phyloP scores from a whole-genome alignment of 768 basidiomycete genomes.

The Podaxis sp. region DNA sequence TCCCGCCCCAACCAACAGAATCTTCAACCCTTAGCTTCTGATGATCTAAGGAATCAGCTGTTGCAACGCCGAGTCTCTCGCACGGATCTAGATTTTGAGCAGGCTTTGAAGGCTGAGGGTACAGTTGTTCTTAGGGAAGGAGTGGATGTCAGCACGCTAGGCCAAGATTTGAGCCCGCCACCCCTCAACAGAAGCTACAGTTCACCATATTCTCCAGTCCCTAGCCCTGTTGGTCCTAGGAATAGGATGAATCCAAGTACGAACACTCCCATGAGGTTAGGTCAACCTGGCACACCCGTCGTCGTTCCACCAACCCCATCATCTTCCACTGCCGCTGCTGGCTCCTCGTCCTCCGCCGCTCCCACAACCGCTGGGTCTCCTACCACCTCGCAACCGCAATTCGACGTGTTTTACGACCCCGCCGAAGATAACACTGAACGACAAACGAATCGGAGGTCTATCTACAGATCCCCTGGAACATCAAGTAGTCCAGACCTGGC shows the following conservation, averaged over 20 bases:
- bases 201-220: conserved; percentile 28
- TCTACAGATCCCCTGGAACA: conserved; percentile 86
- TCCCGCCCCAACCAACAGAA: conserved; percentile 11
- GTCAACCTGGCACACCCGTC: conserved; percentile 53
- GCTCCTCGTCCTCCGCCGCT: conserved; percentile 43
- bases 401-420: conserved; percentile 5
- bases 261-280: conserved; percentile 2
- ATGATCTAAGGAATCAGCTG: conserved; percentile 31
- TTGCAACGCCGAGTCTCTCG: conserved; percentile 59
- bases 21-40: conserved; percentile 54
- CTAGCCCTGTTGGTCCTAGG: conserved; percentile 18
- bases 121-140: conserved; percentile 72
- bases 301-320: conserved; percentile 70
- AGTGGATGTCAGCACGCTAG: conserved; percentile 63
- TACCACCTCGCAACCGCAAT: conserved; percentile 1
- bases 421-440: conserved; percentile 17
- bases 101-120: conserved; percentile 59
- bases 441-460: conserved; percentile 73
- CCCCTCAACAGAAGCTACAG: conserved; percentile 35
- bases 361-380: conserved; percentile 20
- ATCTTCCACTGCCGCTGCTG: conserved; percentile 22
- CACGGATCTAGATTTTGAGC: conserved; percentile 79
- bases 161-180: conserved; percentile 42
- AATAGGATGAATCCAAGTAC: conserved; percentile 1
- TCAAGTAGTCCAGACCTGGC: conserved; percentile 91